These are phyloP conservation scores for Cyclotella distinguenda DNA, from an alignment of 108 stramenopile species.

Conservation along the genomic window DNA sequence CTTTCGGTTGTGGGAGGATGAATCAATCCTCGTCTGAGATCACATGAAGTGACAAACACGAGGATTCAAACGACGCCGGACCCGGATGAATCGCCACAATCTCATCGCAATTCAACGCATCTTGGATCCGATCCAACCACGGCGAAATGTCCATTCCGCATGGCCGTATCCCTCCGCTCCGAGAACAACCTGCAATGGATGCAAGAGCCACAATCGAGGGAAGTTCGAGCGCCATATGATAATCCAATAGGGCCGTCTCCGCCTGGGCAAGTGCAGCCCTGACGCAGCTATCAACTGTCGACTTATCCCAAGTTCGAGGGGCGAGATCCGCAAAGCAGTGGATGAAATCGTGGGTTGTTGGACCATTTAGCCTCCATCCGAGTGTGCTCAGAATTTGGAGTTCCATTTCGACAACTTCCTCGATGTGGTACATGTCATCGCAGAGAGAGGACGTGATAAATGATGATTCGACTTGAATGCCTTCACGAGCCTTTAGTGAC, in stretches of 20 bases:
- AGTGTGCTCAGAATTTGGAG: conserved; percentile 1
- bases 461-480: not conserved
- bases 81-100: no score
- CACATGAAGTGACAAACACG: no score
- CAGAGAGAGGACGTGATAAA: not conserved
- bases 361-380: not conserved
- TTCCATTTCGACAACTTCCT: not conserved
- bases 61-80: no score
- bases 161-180: no score
- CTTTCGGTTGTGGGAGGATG: no score
- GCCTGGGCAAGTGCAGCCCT: not conserved
- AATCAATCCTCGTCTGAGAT: no score
- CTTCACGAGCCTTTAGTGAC: not conserved
- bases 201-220: conserved; percentile 1
- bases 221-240: not conserved
- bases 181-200: not conserved
- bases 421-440: not conserved
- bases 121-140: no score
- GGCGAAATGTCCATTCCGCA: no score
- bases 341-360: not conserved
- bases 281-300: not conserved
- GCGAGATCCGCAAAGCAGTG: not conserved
- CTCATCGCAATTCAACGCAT: no score
- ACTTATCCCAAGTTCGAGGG: not conserved
- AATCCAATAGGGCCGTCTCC: not conserved